These are phyloP conservation scores for Chlamydomonas eustigma DNA, from an alignment of 139 green algal species.

Conservation along the genomic window DNA sequence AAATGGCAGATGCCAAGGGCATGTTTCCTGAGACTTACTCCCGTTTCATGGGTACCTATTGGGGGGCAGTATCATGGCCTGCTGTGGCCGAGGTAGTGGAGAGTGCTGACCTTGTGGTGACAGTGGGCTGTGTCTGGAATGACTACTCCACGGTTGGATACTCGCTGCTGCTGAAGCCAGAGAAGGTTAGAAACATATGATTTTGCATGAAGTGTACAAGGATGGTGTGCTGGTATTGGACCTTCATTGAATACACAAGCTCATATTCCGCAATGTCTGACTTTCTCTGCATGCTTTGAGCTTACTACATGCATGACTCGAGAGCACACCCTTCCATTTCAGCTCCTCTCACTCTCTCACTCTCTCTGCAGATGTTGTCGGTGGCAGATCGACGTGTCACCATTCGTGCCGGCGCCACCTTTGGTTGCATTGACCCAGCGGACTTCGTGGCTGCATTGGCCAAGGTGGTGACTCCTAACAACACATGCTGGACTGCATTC, in stretches of 20 bases:
- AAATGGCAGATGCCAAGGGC: constrained; percentile 71
- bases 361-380: not conserved
- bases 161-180: constrained; percentile 57
- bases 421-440: constrained; percentile 61
- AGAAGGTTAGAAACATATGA: too few species aligned
- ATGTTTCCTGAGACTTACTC: constrained; percentile 64
- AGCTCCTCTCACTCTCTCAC: not conserved
- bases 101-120: constrained; percentile 36
- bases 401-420: constrained; percentile 52
- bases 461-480: not conserved
- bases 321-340: not conserved
- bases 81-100: constrained; percentile 61
- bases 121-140: constrained; percentile 30
- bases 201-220: too few species aligned
- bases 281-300: too few species aligned
- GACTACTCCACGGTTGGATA: constrained; percentile 76
- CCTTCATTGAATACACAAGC: too few species aligned
- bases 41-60: constrained; percentile 74
- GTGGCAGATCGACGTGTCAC: constrained; percentile 51
- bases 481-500: constrained; percentile 39
- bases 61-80: constrained; percentile 20
- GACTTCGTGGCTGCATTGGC: constrained; percentile 27
- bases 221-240: too few species aligned
- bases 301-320: too few species aligned
- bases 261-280: too few species aligned